Evolutionary conservation across 2,329 filamentous ascomycete genomes (phyloP), one percentile per base, ranked within the genome.

Genomic region (Sclerotinia borealis): DNA sequence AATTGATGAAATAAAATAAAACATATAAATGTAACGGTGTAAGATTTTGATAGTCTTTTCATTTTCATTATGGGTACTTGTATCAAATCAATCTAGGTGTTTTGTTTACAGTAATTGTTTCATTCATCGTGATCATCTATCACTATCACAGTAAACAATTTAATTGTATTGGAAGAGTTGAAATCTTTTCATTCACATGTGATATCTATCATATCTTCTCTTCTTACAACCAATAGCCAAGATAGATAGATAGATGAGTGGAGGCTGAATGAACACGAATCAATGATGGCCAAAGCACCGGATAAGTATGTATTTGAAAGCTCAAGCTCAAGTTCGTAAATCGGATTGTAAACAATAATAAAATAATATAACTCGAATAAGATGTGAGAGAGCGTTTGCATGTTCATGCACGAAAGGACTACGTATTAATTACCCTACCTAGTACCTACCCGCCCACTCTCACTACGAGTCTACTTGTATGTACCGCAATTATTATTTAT

Each of bases 321-420:
- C n/a, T n/a, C n/a, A n/a, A n/a, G n/a, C n/a, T n/a, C n/a, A n/a
- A n/a, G n/a, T 7, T 51, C 31, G 49, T 56, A 10, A 55, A 55
- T 43, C 27, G 19, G 43, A 43, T 17, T 45, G 19, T 6, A n/a
- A 7, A n/a, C n/a, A n/a, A n/a, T n/a, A n/a, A n/a, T n/a, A n/a
- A n/a, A n/a, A n/a, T n/a, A n/a, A n/a, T n/a, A n/a, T n/a, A n/a
- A n/a, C n/a, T n/a, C n/a, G n/a, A n/a, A n/a, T n/a, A n/a, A 51
- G 19, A 51, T 51, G 19, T 29, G 19, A 34, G n/a, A 45, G n/a
- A 45, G 29, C 15, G 54, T 56, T 34, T 45, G 41, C 39, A 56
- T 45, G 39, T 56, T 56, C 39, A 56, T 56, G 54, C 54, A 45
- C 39, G 39, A 45, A 45, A 45, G 54, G 22, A 56, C n/a, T 45